Percentiles rank a stretch among this genome's conserved stretches.
phyloP scores from a whole-genome alignment of 164 flowering plant genomes.

The Litsea cubeba region DNA sequence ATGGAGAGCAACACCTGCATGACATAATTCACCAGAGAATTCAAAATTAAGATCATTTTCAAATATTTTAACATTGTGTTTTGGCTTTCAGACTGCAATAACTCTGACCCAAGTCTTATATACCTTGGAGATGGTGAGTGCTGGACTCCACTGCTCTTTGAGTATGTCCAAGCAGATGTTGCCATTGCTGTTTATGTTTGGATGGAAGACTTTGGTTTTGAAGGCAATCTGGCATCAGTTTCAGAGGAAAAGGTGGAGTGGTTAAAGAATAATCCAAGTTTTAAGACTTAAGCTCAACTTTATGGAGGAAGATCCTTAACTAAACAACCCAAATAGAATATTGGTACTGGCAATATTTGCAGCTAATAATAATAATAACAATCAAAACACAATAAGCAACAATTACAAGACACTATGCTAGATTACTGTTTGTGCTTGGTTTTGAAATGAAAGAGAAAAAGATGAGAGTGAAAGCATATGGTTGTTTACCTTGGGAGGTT shows the following conservation, averaged over 20 bases:
- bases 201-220: constrained; percentile 27
- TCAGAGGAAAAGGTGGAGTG: too few relatives aligned
- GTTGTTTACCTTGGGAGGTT: constrained; percentile 61
- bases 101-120: background rate
- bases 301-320: too few relatives aligned
- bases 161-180: constrained; percentile 26
- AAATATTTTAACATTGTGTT: too few relatives aligned
- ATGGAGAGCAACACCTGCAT: constrained; percentile 22
- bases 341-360: too few relatives aligned
- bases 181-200: constrained; percentile 25
- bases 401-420: background rate
- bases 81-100: too few relatives aligned
- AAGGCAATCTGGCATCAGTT: constrained; percentile 18
- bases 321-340: too few relatives aligned
- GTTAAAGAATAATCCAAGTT: too few relatives aligned
- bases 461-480: background rate
- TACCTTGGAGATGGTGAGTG: constrained; percentile 26
- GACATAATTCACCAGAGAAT: background rate
- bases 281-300: too few relatives aligned
- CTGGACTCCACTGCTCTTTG: constrained; percentile 28
- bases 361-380: background rate
- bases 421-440: background rate
- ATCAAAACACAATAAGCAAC: background rate
- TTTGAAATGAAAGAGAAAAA: background rate
- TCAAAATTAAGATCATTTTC: background rate